These are phyloP conservation scores for Phytophthora chlamydospora DNA, from an alignment of 352 stramenopile species.

Conservation along the genomic window DNA sequence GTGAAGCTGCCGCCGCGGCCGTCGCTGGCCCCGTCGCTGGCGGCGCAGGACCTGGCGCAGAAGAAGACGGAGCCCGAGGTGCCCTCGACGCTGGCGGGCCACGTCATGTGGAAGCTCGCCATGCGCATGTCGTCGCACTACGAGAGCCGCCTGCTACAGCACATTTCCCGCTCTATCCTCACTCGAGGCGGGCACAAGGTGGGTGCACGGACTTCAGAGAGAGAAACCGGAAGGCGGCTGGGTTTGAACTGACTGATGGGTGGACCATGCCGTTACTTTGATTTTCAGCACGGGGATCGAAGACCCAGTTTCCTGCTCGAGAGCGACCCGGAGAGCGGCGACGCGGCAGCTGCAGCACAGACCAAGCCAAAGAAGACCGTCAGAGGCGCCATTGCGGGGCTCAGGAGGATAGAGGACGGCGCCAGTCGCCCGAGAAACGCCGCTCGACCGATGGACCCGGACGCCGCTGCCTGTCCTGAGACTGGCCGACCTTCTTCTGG, in stretches of 20 bases:
- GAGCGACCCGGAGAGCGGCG: slow-evolving; percentile 16
- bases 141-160: slow-evolving; percentile 66
- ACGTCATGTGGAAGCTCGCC: slow-evolving; percentile 71
- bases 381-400: slow-evolving; percentile 23
- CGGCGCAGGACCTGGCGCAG: slow-evolving; percentile 35
- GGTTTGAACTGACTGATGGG: slow-evolving; percentile 30
- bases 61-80: slow-evolving; percentile 23
- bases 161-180: slow-evolving; percentile 74
- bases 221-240: slow-evolving; percentile 7
- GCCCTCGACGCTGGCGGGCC: slow-evolving; percentile 46
- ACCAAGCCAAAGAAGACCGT: slow-evolving; percentile 26
- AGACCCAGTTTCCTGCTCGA: slow-evolving; percentile 41
- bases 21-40: slow-evolving; percentile 30
- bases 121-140: slow-evolving; percentile 73
- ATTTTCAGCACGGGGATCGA: slow-evolving; percentile 37
- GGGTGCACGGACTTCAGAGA: slow-evolving; percentile 11
- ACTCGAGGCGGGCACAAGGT: slow-evolving; percentile 64
- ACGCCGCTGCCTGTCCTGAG: slow-evolving; percentile 35
- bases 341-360: slow-evolving; percentile 6
- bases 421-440: slow-evolving; percentile 7
- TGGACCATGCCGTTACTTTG: slow-evolving; percentile 31
- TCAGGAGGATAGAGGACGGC: slow-evolving; percentile 34
- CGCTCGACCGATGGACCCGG: slow-evolving; percentile 26
- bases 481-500: slow-evolving; percentile 22
- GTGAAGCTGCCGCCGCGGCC: slow-evolving; percentile 29